phyloP scores from a whole-genome alignment of 305 asterid species.

The Solanum hybrid region DNA sequence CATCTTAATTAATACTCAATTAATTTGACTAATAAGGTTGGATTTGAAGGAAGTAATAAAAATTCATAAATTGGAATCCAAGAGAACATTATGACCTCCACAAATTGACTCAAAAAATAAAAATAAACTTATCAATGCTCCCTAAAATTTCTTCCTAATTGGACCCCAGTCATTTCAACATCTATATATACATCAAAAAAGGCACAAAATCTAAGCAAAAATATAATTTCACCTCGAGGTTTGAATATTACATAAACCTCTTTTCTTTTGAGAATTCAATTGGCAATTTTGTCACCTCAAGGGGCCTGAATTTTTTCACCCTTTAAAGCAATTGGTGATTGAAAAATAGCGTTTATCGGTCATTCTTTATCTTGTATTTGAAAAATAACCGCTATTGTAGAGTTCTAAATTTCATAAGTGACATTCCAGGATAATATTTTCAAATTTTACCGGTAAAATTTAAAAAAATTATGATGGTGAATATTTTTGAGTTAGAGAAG shows the following conservation, averaged over 20 bases:
- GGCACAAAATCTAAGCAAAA: not conserved
- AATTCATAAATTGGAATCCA: not conserved
- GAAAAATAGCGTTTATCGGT: not conserved
- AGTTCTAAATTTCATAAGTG: not conserved
- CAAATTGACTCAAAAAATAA: not conserved
- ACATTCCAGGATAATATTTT: not conserved
- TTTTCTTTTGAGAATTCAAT: not conserved
- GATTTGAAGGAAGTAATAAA: not conserved
- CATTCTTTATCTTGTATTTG: not conserved
- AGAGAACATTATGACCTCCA: not conserved
- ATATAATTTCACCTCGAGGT: not conserved
- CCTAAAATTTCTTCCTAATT: not conserved
- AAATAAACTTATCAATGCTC: not conserved
- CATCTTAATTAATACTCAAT: not conserved
- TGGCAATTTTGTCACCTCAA: not conserved
- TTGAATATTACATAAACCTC: not conserved
- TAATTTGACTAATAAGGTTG: not conserved
- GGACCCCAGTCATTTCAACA: not conserved
- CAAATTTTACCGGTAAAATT: rapidly evolving
- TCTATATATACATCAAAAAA: not conserved
- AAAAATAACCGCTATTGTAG: not conserved
- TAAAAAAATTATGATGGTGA: not conserved
- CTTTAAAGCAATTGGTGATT: not conserved
- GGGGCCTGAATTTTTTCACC: not conserved
- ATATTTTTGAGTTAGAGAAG: not conserved